Conservation (phyloP, 352 stramenopile genomes). For the Pythium dissimile region DNA sequence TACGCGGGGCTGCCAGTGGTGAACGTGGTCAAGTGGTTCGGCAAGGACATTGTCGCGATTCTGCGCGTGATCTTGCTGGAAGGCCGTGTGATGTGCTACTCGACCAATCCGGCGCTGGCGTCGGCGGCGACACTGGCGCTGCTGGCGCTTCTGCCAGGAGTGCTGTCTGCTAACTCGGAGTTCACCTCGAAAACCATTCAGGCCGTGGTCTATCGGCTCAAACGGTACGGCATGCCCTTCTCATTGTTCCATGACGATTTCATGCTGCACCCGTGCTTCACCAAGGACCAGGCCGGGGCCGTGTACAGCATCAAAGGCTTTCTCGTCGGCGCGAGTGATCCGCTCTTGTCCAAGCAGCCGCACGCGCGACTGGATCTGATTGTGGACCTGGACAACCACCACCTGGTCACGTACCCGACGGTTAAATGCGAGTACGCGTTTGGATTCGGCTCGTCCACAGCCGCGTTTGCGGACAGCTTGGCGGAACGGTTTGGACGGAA, state of each 20-base stretch:
- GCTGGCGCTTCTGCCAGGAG: slow-evolving; percentile 46
- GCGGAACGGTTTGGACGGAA: slow-evolving; percentile 30
- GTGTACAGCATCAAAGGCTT: slow-evolving; percentile 38
- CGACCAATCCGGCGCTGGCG: slow-evolving; percentile 43
- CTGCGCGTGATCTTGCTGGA: slow-evolving; percentile 70
- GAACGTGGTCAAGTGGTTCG: slow-evolving; percentile 41
- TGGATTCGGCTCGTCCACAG: slow-evolving; percentile 39
- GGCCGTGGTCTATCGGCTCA: slow-evolving; percentile 37
- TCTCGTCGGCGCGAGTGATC: slow-evolving; percentile 51
- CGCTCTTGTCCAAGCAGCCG: slow-evolving; percentile 49
- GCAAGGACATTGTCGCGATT: slow-evolving; percentile 59
- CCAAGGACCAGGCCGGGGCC: slow-evolving; percentile 22
- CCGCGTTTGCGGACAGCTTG: slow-evolving; percentile 30
- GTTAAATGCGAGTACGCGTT: slow-evolving; percentile 51
- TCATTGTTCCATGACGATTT: slow-evolving; percentile 36
- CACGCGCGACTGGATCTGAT: slow-evolving; percentile 50
- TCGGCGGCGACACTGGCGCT: slow-evolving; percentile 50
- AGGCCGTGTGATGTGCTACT: slow-evolving; percentile 78
- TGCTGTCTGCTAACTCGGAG: slow-evolving; percentile 31
- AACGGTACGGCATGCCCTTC: slow-evolving; percentile 45
- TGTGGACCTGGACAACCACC: slow-evolving; percentile 51
- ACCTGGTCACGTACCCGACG: slow-evolving; percentile 52
- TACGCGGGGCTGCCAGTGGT: slow-evolving; percentile 44
- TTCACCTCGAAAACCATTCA: slow-evolving; percentile 40
- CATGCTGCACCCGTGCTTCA: slow-evolving; percentile 47